These are phyloP conservation scores for Neocallimastix lanati DNA, from an alignment of 192 early-diverging fungal species.

Conservation along the genomic window DNA sequence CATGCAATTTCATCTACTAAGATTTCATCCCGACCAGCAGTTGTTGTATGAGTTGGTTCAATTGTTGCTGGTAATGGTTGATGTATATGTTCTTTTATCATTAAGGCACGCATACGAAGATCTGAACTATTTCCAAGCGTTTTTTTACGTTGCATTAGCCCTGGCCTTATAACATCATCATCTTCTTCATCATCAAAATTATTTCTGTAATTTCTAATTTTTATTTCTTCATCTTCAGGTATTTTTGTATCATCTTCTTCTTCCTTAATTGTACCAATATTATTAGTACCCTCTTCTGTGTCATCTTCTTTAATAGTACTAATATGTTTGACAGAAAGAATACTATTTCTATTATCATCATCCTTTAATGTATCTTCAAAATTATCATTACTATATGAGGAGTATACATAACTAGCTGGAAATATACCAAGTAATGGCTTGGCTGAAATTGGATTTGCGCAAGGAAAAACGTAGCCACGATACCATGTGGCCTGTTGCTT, in stretches of 20 bases:
- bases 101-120: constrained; percentile 1
- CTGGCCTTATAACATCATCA: background rate
- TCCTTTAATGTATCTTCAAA: background rate
- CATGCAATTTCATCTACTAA: constrained; percentile 49
- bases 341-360: background rate
- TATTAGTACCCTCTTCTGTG: background rate
- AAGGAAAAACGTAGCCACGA: constrained; percentile 35
- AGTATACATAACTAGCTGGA: constrained; percentile 26
- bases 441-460: constrained; percentile 10
- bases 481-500: constrained; percentile 15
- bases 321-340: background rate
- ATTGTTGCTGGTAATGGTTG: constrained; percentile 9
- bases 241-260: background rate
- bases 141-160: background rate
- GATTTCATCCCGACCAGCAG: constrained; percentile 29
- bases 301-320: background rate
- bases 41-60: constrained; percentile 16
- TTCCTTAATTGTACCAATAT: background rate
- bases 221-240: background rate
- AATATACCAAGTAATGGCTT: constrained; percentile 23
- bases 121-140: constrained; percentile 8
- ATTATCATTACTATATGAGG: constrained; percentile 14
- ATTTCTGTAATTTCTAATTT: background rate
- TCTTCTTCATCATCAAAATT: background rate
- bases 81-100: constrained; percentile 4